Base-by-base conservation (phyloP, 2,329 filamentous ascomycete species). In the Colletotrichum orbiculare region DNA sequence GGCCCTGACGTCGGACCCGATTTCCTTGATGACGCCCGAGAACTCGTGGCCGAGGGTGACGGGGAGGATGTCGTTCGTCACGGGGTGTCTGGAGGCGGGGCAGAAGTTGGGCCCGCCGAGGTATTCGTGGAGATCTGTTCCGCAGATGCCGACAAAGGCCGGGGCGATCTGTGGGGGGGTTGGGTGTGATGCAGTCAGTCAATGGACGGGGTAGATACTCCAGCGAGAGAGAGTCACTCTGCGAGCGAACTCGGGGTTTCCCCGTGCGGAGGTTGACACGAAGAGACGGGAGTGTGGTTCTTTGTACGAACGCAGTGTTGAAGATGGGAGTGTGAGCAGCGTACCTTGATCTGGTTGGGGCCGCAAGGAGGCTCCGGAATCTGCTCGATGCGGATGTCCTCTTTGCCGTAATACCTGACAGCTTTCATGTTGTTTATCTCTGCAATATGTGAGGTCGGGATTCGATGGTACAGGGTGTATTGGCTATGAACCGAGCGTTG, bases 31-130 rank as follows among this genome's bases (percentile, higher is more conserved):
- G 2, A 81, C 82, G 15, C 87, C 88, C 11, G 82, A 85, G 74
- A 90, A 87, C 71, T 90, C 88, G 71, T 90, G 88, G 46, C 88
- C 88, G 37, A 90, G 77, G 1, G 81, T 86, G 33, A 89, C 79
- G 8, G 87, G 88, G 39, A 86, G 79, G 4, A 76, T 79, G 54
- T 85, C 83, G 46, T 82, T 78, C 1, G 87, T 89, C 10, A 89
- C 72, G 2, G 82, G 82, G 68, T 90, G 87, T 1, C 85, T 85
- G 33, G 65, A 67, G 34, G 68, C 69, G 34, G 73, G 74, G 53
- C 74, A 71, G 41, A 75, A 69, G 59, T 71, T 71, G 1, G 71
- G 71, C n/a, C 73, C 73, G 45, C 70, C 67, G 13, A 72, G 64
- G 65, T 74, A 77, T 49, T 75, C 74, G 62, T 76, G 73, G 2